Evolutionary conservation across 2,329 filamentous ascomycete genomes (phyloP).

Genomic region (Diaporthe citriasiana): DNA sequence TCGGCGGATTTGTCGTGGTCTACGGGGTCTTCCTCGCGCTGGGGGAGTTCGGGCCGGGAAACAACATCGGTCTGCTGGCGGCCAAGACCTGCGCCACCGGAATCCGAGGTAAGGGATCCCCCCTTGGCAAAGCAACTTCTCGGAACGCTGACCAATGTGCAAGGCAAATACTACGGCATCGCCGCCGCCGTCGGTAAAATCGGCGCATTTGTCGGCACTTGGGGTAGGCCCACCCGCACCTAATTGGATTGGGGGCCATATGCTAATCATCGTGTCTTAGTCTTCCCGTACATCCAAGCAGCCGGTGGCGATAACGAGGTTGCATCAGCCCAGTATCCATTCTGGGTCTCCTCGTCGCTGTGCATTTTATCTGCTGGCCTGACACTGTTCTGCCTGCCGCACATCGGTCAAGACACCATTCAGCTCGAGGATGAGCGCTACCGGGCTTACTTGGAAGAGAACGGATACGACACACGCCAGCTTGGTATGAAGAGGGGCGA

Average conservation of each 20-base stretch:
- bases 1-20: conserved; percentile 83
- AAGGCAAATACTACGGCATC: conserved; percentile 75
- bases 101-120: conserved; percentile 72
- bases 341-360: conserved; percentile 84
- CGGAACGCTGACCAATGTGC: not conserved
- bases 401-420: conserved; percentile 90
- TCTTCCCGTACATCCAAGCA: conserved; percentile 80
- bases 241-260: not conserved
- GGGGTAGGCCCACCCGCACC: conserved; percentile 53
- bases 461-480: conserved; percentile 81
- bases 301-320: conserved; percentile 68
- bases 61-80: conserved; percentile 91
- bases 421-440: conserved; percentile 82
- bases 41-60: conserved; percentile 87
- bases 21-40: conserved; percentile 84
- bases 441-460: conserved; percentile 76
- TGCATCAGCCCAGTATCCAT: conserved; percentile 84
- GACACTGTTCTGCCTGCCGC: conserved; percentile 76
- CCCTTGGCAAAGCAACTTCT: no score
- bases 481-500: conserved; percentile 60
- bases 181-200: conserved; percentile 82
- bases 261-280: not conserved
- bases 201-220: conserved; percentile 88
- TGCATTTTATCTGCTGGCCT: conserved; percentile 81
- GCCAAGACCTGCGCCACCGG: conserved; percentile 91